Percentiles rank a stretch among this genome's conserved stretches.
phyloP scores from a whole-genome alignment of 1,284 basidiomycete genomes.

The Cystobasidiaceae sp. region DNA sequence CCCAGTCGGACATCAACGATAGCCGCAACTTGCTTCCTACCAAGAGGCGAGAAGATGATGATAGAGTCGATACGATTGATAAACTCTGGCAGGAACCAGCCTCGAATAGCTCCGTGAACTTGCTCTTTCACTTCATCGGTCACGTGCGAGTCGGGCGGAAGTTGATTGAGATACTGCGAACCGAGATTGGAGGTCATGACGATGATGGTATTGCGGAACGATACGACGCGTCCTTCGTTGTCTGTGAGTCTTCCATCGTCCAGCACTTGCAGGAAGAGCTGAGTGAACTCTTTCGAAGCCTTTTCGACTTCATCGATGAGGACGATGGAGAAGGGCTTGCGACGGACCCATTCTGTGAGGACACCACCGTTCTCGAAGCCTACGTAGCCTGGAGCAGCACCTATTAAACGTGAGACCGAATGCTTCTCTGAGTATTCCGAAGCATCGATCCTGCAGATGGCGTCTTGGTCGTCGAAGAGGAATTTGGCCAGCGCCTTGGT shows the following conservation, averaged over 20 bases:
- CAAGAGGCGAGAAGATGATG: slow-evolving; percentile 54
- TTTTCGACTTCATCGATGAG: slow-evolving; percentile 51
- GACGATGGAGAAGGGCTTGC: slow-evolving; percentile 50
- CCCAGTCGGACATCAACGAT: slow-evolving; percentile 54
- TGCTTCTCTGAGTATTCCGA: slow-evolving; percentile 55
- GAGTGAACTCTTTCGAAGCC: slow-evolving; percentile 54
- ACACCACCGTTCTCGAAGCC: slow-evolving; percentile 70
- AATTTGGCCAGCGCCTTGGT: slow-evolving; percentile 50
- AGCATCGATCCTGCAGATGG: slow-evolving; percentile 57
- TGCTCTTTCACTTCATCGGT: slow-evolving; percentile 46
- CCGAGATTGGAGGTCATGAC: slow-evolving; percentile 57
- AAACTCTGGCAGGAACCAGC: slow-evolving; percentile 56
- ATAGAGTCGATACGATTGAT: slow-evolving; percentile 54
- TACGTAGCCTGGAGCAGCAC: slow-evolving; percentile 67
- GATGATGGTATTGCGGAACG: slow-evolving; percentile 48
- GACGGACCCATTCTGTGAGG: slow-evolving; percentile 44
- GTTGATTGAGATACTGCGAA: slow-evolving; percentile 53
- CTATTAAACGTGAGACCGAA: slow-evolving; percentile 54
- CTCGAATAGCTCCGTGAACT: slow-evolving; percentile 52
- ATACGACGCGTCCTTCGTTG: slow-evolving; percentile 38
- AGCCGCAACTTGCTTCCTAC: slow-evolving; percentile 50
- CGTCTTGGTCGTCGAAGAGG: slow-evolving; percentile 54
- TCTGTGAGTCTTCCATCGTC: slow-evolving; percentile 54
- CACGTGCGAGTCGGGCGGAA: slow-evolving; percentile 49
- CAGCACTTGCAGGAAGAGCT: slow-evolving; percentile 57